Evolutionary conservation across 768 basidiomycete species (phyloP).

Genomic region (Pholiota conissans): DNA sequence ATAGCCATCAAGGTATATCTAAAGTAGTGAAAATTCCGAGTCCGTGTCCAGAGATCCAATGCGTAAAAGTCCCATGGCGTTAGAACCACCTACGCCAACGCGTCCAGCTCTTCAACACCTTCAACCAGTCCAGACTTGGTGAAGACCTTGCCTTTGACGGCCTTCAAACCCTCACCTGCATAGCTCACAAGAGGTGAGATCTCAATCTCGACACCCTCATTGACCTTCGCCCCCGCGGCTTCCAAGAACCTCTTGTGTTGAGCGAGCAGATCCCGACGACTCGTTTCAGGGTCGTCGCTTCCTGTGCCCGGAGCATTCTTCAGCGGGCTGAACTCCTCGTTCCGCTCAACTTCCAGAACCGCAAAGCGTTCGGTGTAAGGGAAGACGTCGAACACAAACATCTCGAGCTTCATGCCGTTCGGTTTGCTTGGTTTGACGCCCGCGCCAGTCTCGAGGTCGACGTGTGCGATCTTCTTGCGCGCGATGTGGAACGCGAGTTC

Average conservation of each 20-base stretch:
- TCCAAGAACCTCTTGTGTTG: conserved; percentile 88
- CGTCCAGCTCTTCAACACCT: conserved; percentile 70
- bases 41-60: conserved; percentile 14
- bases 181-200: conserved; percentile 87
- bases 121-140: conserved; percentile 72
- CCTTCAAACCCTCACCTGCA: conserved; percentile 87
- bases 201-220: conserved; percentile 83
- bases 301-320: conserved; percentile 97
- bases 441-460: conserved; percentile 70
- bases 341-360: conserved; percentile 84
- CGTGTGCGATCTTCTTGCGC: conserved; percentile 91
- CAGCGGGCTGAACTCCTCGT: conserved; percentile 93
- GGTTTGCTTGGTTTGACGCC: conserved; percentile 78
- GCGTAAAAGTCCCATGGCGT: conserved; percentile 7
- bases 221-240: conserved; percentile 70
- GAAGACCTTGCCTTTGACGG: conserved; percentile 75
- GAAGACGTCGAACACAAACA: conserved; percentile 99
- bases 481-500: conserved; percentile 97
- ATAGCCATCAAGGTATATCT: conserved; percentile 2
- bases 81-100: conserved; percentile 44
- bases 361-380: conserved; percentile 82
- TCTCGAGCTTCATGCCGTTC: conserved; percentile 99
- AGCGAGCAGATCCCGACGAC: conserved; percentile 82
- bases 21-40: conserved; percentile 4
- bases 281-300: conserved; percentile 88